Evolutionary conservation across 2,329 filamentous ascomycete species (phyloP).

Genomic region (Sporothrix humicola): DNA sequence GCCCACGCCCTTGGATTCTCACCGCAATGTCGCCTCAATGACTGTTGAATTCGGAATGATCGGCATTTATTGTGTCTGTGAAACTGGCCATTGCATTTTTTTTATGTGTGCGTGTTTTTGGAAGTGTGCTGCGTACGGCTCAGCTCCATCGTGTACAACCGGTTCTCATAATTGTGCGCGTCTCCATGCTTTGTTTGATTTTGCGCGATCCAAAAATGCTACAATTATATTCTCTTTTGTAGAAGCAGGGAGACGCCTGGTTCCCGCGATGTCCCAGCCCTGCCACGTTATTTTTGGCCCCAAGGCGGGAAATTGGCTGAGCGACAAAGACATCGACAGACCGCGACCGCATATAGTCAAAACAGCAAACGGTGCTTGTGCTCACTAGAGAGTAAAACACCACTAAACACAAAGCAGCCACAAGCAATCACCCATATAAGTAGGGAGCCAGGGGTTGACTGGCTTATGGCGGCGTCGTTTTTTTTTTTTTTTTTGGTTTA

Average conservation of each 20-base stretch:
- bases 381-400: constrained; percentile 19
- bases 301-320: background rate
- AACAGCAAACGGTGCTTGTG: background rate
- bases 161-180: background rate
- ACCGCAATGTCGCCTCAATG: background rate
- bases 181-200: background rate
- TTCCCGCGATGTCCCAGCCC: constrained; percentile 1
- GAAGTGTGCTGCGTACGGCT: background rate
- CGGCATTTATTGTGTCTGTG: background rate
- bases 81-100: background rate
- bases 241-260: background rate
- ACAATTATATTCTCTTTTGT: background rate
- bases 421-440: background rate
- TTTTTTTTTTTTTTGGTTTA: too few species aligned
- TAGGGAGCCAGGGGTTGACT: background rate
- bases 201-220: background rate
- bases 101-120: background rate
- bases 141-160: background rate
- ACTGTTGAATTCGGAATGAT: background rate
- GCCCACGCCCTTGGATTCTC: background rate
- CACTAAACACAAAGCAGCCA: constrained; percentile 15
- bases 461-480: background rate
- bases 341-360: constrained; percentile 13
- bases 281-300: constrained; percentile 9
- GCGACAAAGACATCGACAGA: constrained; percentile 1